Evolutionary conservation across 495 filamentous ascomycete genomes (phyloP), one percentile per base, ranked within the genome.

Genomic region (Amniculicola lignicola): DNA sequence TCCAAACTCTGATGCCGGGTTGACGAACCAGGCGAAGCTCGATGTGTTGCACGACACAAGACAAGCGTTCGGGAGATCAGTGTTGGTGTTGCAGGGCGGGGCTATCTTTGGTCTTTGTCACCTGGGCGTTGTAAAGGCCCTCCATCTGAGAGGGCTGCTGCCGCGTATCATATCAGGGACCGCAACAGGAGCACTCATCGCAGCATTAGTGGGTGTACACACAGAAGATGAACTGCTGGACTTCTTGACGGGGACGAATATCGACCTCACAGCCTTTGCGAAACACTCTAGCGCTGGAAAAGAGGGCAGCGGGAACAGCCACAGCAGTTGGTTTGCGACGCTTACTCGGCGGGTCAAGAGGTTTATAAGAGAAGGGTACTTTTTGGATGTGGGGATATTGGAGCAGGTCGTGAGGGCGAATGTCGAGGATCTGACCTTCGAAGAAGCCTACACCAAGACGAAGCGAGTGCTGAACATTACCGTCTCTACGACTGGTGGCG

Each of bases 391-490:
- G 2, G 81, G 79, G 42, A 81, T 94, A 18, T 70, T 97, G 38
- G 90, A 95, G 65, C 82, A 92, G 46, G 93, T 89, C 63, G 87
- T 96, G 1, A 78, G 86, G 23, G 81, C 83, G 10, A 95, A 96
- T 62, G 82, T 96, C 3, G 91, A 89, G 6, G 87, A 95, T 61
- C 66, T 96, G 18, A 97, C 91, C 0, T 97, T 97, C 61, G 89
- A 96, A 72, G 92, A 96, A 69, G 92, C 92, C 1, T 96, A 92
- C 66, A 77, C 83, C 28, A 79, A 82, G 41, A 96, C 90, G 10
- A 93, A 91, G 65, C 77, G 89, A 25, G 85, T 96, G 19, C 75
- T 97, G 55, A 96, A 96, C 66, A 96, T 97, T 66, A 96, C 90
- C 0, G 84, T 97, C 35, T 85, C 86, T 1, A 86, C 85, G 2